These are phyloP conservation scores for Fusarium cicatricum DNA, from an alignment of 2,329 filamentous ascomycete species.

Conservation along the genomic window DNA sequence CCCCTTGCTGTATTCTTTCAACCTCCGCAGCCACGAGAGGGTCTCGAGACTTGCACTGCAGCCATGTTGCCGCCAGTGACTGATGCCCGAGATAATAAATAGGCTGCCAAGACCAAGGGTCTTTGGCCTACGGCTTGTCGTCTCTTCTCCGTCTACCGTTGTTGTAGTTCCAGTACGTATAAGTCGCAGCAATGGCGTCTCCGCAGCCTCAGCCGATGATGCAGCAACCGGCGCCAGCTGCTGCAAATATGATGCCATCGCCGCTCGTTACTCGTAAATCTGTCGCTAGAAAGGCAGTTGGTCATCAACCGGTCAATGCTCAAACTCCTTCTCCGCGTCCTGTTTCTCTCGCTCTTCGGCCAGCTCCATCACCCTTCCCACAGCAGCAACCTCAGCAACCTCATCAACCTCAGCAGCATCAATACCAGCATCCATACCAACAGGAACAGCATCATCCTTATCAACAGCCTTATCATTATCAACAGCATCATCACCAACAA, in stretches of 20 bases:
- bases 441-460: background rate
- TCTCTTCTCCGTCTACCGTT: constrained; percentile 13
- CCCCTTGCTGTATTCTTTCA: constrained; percentile 11
- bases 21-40: background rate
- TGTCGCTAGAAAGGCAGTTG: constrained; percentile 23
- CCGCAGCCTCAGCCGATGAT: constrained; percentile 17
- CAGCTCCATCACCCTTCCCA: constrained; percentile 7
- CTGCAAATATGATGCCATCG: constrained; percentile 6
- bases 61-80: background rate
- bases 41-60: constrained; percentile 5
- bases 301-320: background rate
- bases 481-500: constrained; percentile 15
- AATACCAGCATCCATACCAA: too few species aligned
- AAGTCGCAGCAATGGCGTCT: constrained; percentile 24
- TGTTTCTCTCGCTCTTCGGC: constrained; percentile 15
- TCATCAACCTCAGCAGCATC: constrained; percentile 10
- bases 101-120: constrained; percentile 16
- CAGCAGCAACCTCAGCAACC: constrained; percentile 7
- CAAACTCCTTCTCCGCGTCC: background rate
- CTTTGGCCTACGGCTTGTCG: constrained; percentile 19
- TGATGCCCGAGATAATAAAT: constrained; percentile 2
- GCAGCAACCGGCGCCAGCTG: background rate
- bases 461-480: constrained; percentile 7
- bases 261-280: constrained; percentile 24
- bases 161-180: constrained; percentile 1